A percentile compares a stretch with the other conserved stretches of the same genome.
Evolutionary conservation across 2,329 filamentous ascomycete species (phyloP).

Genomic region (Rosellinia necatrix): DNA sequence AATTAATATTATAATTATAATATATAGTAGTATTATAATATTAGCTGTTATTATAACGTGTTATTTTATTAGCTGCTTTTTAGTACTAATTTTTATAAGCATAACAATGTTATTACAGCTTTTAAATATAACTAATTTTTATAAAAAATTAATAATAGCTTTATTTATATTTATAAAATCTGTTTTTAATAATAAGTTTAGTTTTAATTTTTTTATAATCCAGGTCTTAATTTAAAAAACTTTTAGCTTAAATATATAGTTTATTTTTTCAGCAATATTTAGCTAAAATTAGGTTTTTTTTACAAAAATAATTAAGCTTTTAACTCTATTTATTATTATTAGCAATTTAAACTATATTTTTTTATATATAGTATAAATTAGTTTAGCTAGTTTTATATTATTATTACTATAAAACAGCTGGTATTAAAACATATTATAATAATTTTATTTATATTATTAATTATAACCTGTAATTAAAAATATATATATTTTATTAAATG

Average conservation of each 20-base stretch:
- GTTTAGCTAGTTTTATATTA: background rate
- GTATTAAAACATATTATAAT: background rate
- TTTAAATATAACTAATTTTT: background rate
- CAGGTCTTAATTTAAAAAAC: background rate
- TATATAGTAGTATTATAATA: background rate
- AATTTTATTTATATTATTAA: background rate
- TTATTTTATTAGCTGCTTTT: background rate
- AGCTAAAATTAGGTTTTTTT: too few relatives aligned
- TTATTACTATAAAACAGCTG: background rate
- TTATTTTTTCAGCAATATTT: background rate
- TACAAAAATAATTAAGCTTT: background rate
- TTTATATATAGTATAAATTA: background rate
- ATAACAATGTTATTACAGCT: background rate
- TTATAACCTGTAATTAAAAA: background rate
- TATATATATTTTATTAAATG: background rate
- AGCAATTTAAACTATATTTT: background rate
- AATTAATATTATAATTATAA: background rate
- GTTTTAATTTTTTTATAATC: background rate
- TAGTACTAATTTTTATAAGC: background rate
- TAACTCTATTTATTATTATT: background rate
- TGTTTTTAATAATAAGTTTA: background rate
- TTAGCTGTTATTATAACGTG: background rate
- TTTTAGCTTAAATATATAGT: background rate
- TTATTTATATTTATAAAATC: background rate
- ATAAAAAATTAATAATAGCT: background rate